phyloP scores from a whole-genome alignment of 106 monocot species.

The Vanilla planifolia region DNA sequence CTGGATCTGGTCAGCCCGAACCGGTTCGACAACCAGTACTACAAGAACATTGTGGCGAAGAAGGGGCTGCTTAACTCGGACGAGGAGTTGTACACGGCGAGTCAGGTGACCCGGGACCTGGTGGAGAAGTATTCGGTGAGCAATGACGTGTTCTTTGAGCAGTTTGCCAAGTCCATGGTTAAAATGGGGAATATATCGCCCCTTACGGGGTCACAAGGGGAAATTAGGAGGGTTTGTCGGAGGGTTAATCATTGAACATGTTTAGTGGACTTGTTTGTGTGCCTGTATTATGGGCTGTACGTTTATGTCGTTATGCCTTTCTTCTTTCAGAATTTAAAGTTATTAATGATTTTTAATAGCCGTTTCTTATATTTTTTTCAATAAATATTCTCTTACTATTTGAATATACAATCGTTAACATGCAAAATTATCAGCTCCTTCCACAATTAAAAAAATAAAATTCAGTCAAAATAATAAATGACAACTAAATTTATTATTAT shows the following conservation, averaged over 20 bases:
- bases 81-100: constrained; percentile 37
- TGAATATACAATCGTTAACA: too few relatives aligned
- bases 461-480: too few relatives aligned
- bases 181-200: constrained; percentile 61
- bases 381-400: too few relatives aligned
- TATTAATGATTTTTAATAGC: too few relatives aligned
- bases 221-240: constrained; percentile 61
- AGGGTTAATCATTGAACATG: constrained; percentile 27
- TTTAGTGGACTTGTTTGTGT: too few relatives aligned
- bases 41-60: constrained; percentile 36
- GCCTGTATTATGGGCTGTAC: too few relatives aligned
- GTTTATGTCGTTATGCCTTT: too few relatives aligned
- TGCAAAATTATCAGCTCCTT: too few relatives aligned
- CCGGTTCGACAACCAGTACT: constrained; percentile 56
- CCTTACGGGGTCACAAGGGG: constrained; percentile 37
- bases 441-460: too few relatives aligned
- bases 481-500: too few relatives aligned
- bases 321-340: too few relatives aligned
- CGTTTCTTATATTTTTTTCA: too few relatives aligned
- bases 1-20: constrained; percentile 31
- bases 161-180: constrained; percentile 52
- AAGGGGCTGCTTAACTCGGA: constrained; percentile 61
- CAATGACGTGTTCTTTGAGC: constrained; percentile 30
- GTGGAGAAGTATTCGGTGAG: constrained; percentile 37
- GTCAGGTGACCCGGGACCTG: constrained; percentile 22